Percentiles rank a stretch among this genome's conserved stretches.
These are phyloP conservation scores for Lizanozyma gosingica DNA, from an alignment of 1,139 yeast species.

Conservation along the genomic window DNA sequence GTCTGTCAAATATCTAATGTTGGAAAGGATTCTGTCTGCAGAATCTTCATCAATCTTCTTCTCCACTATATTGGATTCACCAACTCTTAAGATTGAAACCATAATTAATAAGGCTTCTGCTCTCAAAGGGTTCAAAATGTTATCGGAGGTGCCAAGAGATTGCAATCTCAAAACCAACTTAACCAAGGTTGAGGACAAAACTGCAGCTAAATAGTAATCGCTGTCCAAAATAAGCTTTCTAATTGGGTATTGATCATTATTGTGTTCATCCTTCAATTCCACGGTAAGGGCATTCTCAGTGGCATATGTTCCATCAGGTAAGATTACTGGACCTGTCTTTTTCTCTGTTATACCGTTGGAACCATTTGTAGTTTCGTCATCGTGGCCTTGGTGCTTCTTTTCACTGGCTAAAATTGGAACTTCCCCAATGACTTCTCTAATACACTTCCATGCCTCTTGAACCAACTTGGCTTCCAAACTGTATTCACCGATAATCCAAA, in stretches of 20 bases:
- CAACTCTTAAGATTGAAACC: slow-evolving; percentile 87
- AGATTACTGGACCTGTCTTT: slow-evolving; percentile 65
- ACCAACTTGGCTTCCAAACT: slow-evolving; percentile 64
- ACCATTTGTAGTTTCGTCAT: slow-evolving; percentile 15
- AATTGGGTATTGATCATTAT: slow-evolving; percentile 55
- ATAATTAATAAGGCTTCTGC: slow-evolving; percentile 92
- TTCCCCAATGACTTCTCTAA: slow-evolving; percentile 81
- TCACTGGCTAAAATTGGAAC: slow-evolving; percentile 82
- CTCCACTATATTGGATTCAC: slow-evolving; percentile 68
- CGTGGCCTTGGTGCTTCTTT: slow-evolving; percentile 24
- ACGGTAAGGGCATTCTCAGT: slow-evolving; percentile 81
- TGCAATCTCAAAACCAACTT: slow-evolving; percentile 78
- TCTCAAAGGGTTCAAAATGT: slow-evolving; percentile 69
- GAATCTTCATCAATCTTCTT: slow-evolving; percentile 93
- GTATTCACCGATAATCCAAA: slow-evolving; percentile 96
- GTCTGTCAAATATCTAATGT: slow-evolving; percentile 69
- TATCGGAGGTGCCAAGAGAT: slow-evolving; percentile 44
- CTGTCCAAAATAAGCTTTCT: slow-evolving; percentile 79
- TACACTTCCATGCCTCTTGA: slow-evolving; percentile 79
- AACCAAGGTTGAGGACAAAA: slow-evolving; percentile 79
- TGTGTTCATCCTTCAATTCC: slow-evolving; percentile 23
- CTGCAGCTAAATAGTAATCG: slow-evolving; percentile 86
- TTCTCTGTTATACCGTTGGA: slow-evolving; percentile 17
- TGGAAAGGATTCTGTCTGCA: slow-evolving; percentile 79
- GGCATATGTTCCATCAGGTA: slow-evolving; percentile 98